Conservation (phyloP, 2,329 filamentous ascomycete species). For the Myriosclerotinia curreyana region DNA sequence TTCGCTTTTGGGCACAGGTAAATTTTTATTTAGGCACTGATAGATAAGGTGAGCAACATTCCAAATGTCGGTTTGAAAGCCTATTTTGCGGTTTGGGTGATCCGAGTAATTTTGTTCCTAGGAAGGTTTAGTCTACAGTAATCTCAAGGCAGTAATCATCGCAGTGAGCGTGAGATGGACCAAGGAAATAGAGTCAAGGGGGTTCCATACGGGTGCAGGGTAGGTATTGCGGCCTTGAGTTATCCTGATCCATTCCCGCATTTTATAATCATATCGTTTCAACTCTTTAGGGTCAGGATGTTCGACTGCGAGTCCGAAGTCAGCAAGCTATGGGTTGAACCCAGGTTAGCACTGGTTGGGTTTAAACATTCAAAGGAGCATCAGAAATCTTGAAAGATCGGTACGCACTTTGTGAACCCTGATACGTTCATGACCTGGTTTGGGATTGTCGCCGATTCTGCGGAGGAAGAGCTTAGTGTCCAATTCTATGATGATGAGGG, state of each 20-base stretch:
- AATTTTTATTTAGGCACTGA: neutral
- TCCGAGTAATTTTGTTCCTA: neutral
- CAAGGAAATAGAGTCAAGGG: neutral
- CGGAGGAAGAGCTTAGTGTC: neutral
- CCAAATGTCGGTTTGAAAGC: neutral
- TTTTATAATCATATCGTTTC: neutral
- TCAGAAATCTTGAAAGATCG: neutral
- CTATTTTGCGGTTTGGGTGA: slow-evolving; percentile 4
- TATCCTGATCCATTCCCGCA: neutral
- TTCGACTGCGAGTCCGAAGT: slow-evolving; percentile 14
- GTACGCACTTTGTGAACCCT: slow-evolving; percentile 6
- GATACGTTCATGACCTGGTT: slow-evolving; percentile 11
- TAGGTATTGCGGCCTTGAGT: neutral
- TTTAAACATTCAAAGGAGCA: neutral
- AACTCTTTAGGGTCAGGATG: neutral
- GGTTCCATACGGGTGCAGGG: neutral
- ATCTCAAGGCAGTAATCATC: neutral
- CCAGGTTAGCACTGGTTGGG: neutral
- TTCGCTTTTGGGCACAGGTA: fast-evolving
- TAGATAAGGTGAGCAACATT: neutral
- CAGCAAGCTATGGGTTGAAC: slow-evolving; percentile 2
- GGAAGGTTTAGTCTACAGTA: neutral
- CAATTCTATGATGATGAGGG: neutral
- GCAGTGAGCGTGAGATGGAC: neutral
- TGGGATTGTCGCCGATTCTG: slow-evolving; percentile 2